Conservation (phyloP, 305 asterid genomes). For the Fraxinus platypoda region DNA sequence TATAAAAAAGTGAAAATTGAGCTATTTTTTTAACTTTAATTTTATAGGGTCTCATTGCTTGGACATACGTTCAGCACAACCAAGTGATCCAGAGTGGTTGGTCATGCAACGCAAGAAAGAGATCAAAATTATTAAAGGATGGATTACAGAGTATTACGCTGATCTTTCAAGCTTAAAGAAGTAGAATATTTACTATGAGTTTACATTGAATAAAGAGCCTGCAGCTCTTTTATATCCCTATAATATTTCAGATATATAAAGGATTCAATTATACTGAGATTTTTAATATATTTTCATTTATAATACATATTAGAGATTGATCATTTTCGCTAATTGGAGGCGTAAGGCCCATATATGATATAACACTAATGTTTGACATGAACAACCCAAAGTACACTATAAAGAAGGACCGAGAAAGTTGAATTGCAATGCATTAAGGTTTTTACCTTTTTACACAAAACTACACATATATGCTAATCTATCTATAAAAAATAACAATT, state of each 20-base stretch:
- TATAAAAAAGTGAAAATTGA: neutral
- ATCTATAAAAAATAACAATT: neutral
- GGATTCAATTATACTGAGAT: neutral
- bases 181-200: neutral
- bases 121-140: conserved; percentile 37
- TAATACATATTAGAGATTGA: too few relatives aligned
- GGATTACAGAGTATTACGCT: conserved; percentile 48
- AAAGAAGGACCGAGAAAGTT: neutral
- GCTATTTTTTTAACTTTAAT: neutral
- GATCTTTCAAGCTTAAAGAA: conserved; percentile 29
- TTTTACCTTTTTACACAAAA: too few relatives aligned
- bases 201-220: neutral
- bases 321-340: neutral
- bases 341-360: neutral
- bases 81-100: conserved; percentile 57
- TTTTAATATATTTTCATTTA: too few relatives aligned
- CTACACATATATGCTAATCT: neutral
- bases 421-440: neutral
- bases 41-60: conserved; percentile 63
- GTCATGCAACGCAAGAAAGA: conserved; percentile 42
- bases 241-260: too few relatives aligned
- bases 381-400: neutral
- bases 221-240: neutral
- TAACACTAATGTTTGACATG: neutral
- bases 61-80: conserved; percentile 31